Conservation (phyloP, 2,329 filamentous ascomycete genomes). For the Ascochyta pisi region DNA sequence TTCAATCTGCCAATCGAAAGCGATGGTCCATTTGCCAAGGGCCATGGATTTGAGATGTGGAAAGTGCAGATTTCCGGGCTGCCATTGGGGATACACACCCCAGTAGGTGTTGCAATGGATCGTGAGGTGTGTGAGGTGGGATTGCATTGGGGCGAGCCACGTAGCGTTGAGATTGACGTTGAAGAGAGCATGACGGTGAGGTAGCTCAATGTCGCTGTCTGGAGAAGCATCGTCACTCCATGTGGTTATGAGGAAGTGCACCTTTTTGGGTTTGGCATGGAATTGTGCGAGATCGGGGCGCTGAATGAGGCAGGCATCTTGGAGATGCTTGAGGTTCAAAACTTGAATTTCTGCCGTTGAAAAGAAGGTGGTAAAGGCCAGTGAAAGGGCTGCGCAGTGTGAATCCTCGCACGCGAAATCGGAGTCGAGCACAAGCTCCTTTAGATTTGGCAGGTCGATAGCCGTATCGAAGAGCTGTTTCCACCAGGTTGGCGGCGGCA, state of each 20-base stretch:
- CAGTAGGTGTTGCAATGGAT: constrained; percentile 46
- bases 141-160: constrained; percentile 31
- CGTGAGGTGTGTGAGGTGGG: constrained; percentile 47
- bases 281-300: neutral
- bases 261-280: neutral
- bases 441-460: constrained; percentile 1
- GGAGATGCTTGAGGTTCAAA: constrained; percentile 11
- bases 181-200: constrained; percentile 27
- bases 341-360: neutral
- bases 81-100: constrained; percentile 50
- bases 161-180: constrained; percentile 16
- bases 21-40: constrained; percentile 53
- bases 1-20: constrained; percentile 55
- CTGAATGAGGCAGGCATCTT: neutral
- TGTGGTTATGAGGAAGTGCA: constrained; percentile 7
- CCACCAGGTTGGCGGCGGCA: neutral
- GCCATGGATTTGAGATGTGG: constrained; percentile 51
- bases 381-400: neutral
- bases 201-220: constrained; percentile 19
- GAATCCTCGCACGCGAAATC: constrained; percentile 2
- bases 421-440: neutral
- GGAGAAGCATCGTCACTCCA: constrained; percentile 14
- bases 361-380: neutral
- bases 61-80: constrained; percentile 40
- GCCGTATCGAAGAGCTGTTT: no score